phyloP scores from a whole-genome alignment of 225 moss, liverwort and hornwort species.

The Marchantia polymorpha region DNA sequence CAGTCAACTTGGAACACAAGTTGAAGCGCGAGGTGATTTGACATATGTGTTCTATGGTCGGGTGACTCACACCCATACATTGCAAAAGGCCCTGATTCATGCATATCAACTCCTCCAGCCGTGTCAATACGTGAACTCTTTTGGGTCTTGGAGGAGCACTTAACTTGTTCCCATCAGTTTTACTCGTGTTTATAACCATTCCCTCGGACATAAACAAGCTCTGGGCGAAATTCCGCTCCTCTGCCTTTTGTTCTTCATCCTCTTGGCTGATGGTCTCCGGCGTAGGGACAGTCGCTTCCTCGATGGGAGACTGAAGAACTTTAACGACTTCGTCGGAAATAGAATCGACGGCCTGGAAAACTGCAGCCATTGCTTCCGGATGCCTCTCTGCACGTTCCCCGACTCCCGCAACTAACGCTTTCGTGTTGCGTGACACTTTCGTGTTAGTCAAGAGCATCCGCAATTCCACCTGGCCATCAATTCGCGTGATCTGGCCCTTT shows the following conservation, averaged over 20 bases:
- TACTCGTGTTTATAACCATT: conserved; percentile 25
- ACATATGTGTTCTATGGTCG: conserved; percentile 77
- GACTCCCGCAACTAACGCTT: conserved; percentile 74
- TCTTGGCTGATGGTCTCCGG: conserved; percentile 14
- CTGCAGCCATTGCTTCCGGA: conserved; percentile 75
- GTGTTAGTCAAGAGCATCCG: conserved; percentile 91
- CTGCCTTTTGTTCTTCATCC: conserved; percentile 14
- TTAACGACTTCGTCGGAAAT: conserved; percentile 80
- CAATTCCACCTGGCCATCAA: conserved; percentile 62
- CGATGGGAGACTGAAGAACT: conserved; percentile 50
- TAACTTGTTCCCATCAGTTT: conserved; percentile 41
- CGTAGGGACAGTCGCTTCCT: not conserved
- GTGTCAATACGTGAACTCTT: conserved; percentile 15
- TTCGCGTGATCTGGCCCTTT: conserved; percentile 58
- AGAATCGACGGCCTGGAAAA: conserved; percentile 77
- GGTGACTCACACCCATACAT: conserved; percentile 94
- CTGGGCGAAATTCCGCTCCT: conserved; percentile 6
- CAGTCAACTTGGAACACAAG: conserved; percentile 86
- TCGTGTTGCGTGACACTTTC: conserved; percentile 71
- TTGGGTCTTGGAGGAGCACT: conserved; percentile 28
- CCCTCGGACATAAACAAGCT: conserved; percentile 15
- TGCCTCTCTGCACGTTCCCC: conserved; percentile 72
- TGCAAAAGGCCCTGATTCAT: conserved; percentile 97
- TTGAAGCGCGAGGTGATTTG: conserved; percentile 60
- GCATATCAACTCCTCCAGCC: conserved; percentile 73